Evolutionary conservation across 2,329 filamentous ascomycete genomes (phyloP), one percentile per base, ranked within the genome.

Genomic region (Sclerotinia nivalis): DNA sequence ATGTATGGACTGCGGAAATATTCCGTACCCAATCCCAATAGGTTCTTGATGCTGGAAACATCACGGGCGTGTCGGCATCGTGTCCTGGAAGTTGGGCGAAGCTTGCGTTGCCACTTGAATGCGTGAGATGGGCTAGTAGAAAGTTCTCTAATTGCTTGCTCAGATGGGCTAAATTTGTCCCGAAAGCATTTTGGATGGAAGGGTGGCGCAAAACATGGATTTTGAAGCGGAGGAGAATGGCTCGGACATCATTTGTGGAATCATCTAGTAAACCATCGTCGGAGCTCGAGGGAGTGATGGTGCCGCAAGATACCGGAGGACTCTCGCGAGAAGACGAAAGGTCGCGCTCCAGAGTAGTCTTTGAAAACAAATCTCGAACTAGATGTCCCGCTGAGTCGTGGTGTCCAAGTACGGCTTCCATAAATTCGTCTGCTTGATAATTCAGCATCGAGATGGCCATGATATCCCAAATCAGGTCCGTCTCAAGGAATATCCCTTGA

Each of bases 371-470:
- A 13, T 13, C 22, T 40, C 34, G 22, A 13, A 58, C 37, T 40
- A 40, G n/a, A 15, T 40, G 31, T 6, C 12, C 13, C 22, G 12
- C 31, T n/a, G 31, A 40, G 31, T 22, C 22, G 22, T 40, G 34
- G 22, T 58, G 12, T 58, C 55, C 61, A 50, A 47, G 47, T n/a
- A 31, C 25, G 22, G 18, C 55, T 34, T 68, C 43, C 54, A 52
- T 68, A 18, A 34, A 68, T 34, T 58, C 65, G 15, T 59, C 65
- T 12, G 47, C 54, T 22, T 68, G 66, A 22, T 59, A 60, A 50
- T 68, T 60, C 3, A 60, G 12, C 43, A 68, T 68, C 28, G 66
- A 60, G 40, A 68, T 49, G 18, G 22, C 22, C 45, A 60, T 60
- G 45, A 54, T 68, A 37, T 54, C 34, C n/a, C 34, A 52, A 50